Percentiles rank a stretch among this genome's conserved stretches.
Conservation (phyloP, 2,329 filamentous ascomycete species). For the Xylaria sp. region DNA sequence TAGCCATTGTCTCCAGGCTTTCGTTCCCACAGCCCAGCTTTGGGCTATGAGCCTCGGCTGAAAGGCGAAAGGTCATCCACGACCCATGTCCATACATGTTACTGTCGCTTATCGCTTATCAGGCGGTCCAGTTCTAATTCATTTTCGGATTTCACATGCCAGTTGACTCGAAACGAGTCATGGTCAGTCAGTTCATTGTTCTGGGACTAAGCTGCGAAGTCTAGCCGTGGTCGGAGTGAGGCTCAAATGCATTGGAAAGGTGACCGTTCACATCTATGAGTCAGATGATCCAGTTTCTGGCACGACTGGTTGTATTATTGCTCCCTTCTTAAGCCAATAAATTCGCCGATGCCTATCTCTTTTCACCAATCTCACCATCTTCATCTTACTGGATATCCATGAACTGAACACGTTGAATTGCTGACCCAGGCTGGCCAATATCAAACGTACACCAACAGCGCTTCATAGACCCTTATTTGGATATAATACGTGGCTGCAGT, state of each 20-base stretch:
- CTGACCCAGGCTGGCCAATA: background rate
- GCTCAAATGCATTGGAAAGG: background rate
- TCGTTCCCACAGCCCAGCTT: background rate
- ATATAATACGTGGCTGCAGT: conserved; percentile 17
- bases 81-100: background rate
- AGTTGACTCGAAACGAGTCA: conserved; percentile 25
- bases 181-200: background rate
- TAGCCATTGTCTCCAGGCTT: background rate
- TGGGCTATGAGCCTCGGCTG: conserved; percentile 30
- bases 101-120: conserved; percentile 17
- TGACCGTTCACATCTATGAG: conserved; percentile 1
- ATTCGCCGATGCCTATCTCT: background rate
- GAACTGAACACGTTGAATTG: background rate
- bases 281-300: background rate
- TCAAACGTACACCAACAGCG: background rate
- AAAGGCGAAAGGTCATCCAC: conserved; percentile 19
- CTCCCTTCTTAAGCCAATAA: background rate
- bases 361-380: background rate
- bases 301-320: background rate
- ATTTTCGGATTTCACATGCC: conserved; percentile 13
- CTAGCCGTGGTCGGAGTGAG: conserved; percentile 22
- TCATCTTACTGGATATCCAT: background rate
- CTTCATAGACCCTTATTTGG: background rate
- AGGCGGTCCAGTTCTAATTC: background rate
- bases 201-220: background rate